These are phyloP conservation scores for Echium plantagineum DNA, from an alignment of 257 asterid genomes.

Conservation along the genomic window DNA sequence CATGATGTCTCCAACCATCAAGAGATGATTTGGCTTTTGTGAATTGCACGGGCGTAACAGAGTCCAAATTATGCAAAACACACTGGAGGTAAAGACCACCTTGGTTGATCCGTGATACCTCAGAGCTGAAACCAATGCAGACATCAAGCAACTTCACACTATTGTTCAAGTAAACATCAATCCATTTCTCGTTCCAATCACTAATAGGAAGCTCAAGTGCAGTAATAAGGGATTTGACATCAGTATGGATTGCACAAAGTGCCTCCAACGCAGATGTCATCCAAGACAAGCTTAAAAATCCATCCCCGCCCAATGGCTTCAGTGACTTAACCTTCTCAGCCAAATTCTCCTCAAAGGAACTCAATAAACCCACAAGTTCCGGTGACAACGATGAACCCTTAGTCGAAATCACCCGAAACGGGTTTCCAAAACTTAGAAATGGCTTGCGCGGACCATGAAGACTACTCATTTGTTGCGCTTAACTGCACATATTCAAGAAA, in stretches of 20 bases:
- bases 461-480: conserved; percentile 41
- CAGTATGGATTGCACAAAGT: conserved; percentile 58
- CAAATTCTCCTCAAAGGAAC: conserved; percentile 51
- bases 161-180: conserved; percentile 63
- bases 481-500: conserved; percentile 23
- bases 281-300: conserved; percentile 57
- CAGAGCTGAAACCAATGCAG: conserved; percentile 73
- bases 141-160: conserved; percentile 70
- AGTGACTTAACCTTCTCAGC: conserved; percentile 47
- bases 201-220: conserved; percentile 63
- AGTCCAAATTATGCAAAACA: conserved; percentile 30
- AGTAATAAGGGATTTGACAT: conserved; percentile 48
- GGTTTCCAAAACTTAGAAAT: conserved; percentile 64
- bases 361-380: conserved; percentile 45
- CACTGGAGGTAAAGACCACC: conserved; percentile 66
- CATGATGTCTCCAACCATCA: conserved; percentile 62
- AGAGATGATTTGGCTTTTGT: conserved; percentile 48
- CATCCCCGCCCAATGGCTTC: conserved; percentile 46
- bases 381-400: conserved; percentile 61
- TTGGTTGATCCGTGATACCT: conserved; percentile 60
- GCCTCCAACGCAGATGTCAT: conserved; percentile 52
- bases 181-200: conserved; percentile 91
- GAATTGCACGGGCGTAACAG: conserved; percentile 33
- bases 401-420: conserved; percentile 52
- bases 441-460: conserved; percentile 59